These are phyloP conservation scores for Komagataella pseudopastoris DNA, from an alignment of 805 yeast genomes.

Conservation along the genomic window DNA sequence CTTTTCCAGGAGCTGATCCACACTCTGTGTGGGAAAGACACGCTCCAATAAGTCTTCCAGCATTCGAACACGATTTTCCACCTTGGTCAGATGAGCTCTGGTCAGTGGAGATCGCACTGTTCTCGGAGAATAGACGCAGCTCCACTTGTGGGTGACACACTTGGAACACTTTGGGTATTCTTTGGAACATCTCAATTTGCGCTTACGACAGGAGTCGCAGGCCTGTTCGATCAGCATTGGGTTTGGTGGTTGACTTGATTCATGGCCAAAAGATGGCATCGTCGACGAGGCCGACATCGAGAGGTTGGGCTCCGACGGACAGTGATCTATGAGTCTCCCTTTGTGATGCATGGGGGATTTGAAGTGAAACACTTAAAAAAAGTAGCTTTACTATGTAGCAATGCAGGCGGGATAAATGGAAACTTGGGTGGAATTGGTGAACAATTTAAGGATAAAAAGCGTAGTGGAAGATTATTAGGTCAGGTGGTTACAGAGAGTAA, in stretches of 20 bases:
- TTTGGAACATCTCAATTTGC: constrained; percentile 73
- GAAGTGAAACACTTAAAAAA: background rate
- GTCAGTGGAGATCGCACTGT: constrained; percentile 72
- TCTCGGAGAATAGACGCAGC: constrained; percentile 68
- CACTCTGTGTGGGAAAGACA: constrained; percentile 27
- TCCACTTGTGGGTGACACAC: constrained; percentile 60
- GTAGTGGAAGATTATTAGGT: background rate
- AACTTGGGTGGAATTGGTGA: background rate
- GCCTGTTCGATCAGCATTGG: constrained; percentile 32
- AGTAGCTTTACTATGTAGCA: background rate
- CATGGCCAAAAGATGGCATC: background rate
- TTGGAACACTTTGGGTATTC: constrained; percentile 66
- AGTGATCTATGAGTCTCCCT: background rate
- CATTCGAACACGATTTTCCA: constrained; percentile 42
- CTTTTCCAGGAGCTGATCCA: constrained; percentile 19
- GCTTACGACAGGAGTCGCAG: constrained; percentile 74
- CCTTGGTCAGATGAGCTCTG: constrained; percentile 64
- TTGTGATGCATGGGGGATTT: background rate
- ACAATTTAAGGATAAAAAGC: background rate
- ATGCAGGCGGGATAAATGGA: background rate
- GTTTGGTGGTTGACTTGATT: background rate
- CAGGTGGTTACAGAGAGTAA: background rate
- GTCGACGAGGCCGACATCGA: background rate
- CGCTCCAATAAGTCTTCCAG: constrained; percentile 30
- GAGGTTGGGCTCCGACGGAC: background rate